A percentile compares a stretch with the other conserved stretches of the same genome.
Conservation (phyloP, 2,329 filamentous ascomycete species). For the Pseudocercospora macadamiae region DNA sequence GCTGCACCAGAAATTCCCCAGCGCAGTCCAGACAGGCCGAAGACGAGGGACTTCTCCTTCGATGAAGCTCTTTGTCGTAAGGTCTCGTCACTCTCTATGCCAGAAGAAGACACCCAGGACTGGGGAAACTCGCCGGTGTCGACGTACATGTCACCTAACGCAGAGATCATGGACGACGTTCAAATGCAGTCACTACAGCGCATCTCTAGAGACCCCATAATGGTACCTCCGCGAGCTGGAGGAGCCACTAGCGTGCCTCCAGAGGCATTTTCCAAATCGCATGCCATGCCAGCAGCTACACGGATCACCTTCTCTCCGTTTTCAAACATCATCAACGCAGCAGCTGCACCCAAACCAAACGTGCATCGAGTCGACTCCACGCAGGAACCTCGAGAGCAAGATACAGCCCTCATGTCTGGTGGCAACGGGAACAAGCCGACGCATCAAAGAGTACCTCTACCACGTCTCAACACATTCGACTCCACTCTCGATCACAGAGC, state of each 20-base stretch:
- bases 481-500: conserved; percentile 14
- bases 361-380: conserved; percentile 14
- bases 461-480: conserved; percentile 21
- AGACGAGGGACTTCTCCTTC: conserved; percentile 13
- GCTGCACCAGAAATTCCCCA: conserved; percentile 21
- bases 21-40: conserved; percentile 25
- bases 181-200: not conserved
- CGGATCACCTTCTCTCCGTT: conserved; percentile 14
- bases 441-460: no score
- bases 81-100: conserved; percentile 21
- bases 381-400: not conserved
- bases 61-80: conserved; percentile 17
- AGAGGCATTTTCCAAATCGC: not conserved
- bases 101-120: conserved; percentile 15
- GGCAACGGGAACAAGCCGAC: conserved; percentile 8
- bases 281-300: not conserved
- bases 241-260: not conserved
- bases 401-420: not conserved
- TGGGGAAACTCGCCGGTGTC: conserved; percentile 20
- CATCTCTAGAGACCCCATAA: not conserved
- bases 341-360: conserved; percentile 4
- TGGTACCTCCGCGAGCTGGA: not conserved
- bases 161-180: not conserved
- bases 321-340: conserved; percentile 16
- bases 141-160: conserved; percentile 9